phyloP scores from a whole-genome alignment of 106 monocot genomes.

The Dendrobium nobile region DNA sequence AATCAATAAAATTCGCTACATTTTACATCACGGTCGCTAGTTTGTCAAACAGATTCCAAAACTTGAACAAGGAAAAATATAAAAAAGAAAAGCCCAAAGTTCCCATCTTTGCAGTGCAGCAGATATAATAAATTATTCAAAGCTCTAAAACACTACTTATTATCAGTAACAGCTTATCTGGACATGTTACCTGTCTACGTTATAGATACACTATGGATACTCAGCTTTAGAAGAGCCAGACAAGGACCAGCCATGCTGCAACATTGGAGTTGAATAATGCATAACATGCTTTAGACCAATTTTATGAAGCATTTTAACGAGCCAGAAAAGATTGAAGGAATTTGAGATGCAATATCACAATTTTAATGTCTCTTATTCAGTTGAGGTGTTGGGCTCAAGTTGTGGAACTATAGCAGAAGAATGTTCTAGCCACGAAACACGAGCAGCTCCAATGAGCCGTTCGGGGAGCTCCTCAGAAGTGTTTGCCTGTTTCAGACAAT shows the following conservation, averaged over 20 bases:
- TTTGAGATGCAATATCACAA: neutral
- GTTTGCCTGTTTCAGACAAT: slow-evolving; percentile 46
- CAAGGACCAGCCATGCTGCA: neutral
- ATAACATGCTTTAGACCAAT: too few species aligned
- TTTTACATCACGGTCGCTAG: neutral
- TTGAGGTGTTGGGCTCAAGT: slow-evolving; percentile 20
- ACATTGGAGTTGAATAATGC: neutral
- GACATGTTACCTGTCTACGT: neutral
- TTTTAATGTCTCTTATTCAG: slow-evolving; percentile 2
- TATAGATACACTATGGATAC: too few species aligned
- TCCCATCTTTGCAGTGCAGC: too few species aligned
- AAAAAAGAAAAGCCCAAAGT: neutral
- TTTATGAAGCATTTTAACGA: too few species aligned
- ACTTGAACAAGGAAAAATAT: neutral
- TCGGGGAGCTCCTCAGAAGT: slow-evolving; percentile 88
- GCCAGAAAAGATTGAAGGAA: neutral
- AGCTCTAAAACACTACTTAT: too few species aligned
- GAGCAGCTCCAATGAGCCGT: slow-evolving; percentile 81
- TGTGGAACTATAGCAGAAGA: slow-evolving; percentile 61
- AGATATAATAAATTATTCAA: neutral
- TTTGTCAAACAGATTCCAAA: neutral
- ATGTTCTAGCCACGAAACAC: slow-evolving; percentile 75
- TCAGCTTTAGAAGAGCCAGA: too few species aligned
- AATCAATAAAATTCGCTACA: neutral
- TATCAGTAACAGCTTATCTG: neutral